These are phyloP conservation scores for Boletus semigastroideus DNA, from an alignment of 1,284 basidiomycete genomes.

Conservation along the genomic window DNA sequence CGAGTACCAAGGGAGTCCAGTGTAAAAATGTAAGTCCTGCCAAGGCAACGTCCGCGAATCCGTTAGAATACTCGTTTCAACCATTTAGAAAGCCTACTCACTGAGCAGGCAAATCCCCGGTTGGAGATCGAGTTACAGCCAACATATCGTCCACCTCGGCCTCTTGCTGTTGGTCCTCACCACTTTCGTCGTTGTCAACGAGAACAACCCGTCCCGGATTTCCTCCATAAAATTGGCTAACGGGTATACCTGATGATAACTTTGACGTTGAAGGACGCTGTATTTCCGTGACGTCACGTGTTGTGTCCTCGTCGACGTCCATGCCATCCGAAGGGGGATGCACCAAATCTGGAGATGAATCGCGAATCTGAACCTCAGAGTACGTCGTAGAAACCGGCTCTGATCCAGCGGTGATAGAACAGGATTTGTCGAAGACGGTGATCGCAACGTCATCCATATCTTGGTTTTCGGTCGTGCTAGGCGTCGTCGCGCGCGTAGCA, in stretches of 20 bases:
- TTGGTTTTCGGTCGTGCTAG: constrained; percentile 16
- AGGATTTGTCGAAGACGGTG: constrained; percentile 21
- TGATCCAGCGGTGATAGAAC: constrained; percentile 19
- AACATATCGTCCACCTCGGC: constrained; percentile 35
- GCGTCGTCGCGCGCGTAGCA: constrained; percentile 19
- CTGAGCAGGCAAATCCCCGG: constrained; percentile 15
- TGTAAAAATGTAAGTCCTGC: constrained; percentile 77
- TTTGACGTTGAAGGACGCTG: constrained; percentile 5
- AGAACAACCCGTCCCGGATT: constrained; percentile 9
- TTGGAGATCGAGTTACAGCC: constrained; percentile 17
- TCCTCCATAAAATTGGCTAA: constrained; percentile 36
- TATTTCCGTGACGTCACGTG: neutral
- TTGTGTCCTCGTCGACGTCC: constrained; percentile 26
- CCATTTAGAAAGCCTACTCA: constrained; percentile 12
- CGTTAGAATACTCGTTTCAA: neutral
- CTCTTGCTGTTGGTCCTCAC: constrained; percentile 33
- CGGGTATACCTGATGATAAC: constrained; percentile 16
- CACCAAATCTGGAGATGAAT: constrained; percentile 15
- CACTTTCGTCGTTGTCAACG: constrained; percentile 26
- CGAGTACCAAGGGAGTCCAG: constrained; percentile 82
- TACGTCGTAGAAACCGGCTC: constrained; percentile 10
- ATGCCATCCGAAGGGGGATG: constrained; percentile 27
- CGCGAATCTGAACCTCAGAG: constrained; percentile 9
- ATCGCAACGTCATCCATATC: constrained; percentile 23
- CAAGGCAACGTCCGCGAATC: neutral